phyloP scores from a whole-genome alignment of 768 basidiomycete species.

The Amanita thiersii region DNA sequence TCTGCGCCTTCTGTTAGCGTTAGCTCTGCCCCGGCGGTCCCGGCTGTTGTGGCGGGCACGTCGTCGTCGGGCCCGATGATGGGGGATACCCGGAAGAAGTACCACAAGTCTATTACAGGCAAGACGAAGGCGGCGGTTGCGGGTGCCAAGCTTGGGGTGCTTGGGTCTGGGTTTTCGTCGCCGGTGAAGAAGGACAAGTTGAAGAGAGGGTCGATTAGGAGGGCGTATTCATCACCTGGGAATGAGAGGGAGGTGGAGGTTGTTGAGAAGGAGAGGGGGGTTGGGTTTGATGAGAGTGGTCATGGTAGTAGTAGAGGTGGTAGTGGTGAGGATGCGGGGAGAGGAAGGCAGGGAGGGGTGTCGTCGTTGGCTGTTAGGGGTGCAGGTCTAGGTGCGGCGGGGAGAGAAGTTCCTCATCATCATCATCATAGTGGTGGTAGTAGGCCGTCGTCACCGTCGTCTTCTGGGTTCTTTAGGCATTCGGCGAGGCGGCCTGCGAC shows the following conservation, averaged over 20 bases:
- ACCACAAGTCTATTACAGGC: not conserved
- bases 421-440: no score
- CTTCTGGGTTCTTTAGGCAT: no score
- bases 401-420: no score
- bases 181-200: slow-evolving; percentile 1
- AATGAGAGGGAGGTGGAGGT: slow-evolving; percentile 1
- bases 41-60: no score
- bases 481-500: no score
- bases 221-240: slow-evolving; percentile 2
- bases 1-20: no score
- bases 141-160: not conserved
- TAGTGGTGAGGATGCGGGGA: slow-evolving; percentile 2
- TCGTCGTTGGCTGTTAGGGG: no score
- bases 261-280: slow-evolving; percentile 4
- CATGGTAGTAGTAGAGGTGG: not conserved
- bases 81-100: not conserved
- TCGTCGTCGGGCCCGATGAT: no score
- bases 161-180: no score
- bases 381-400: no score
- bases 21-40: no score
- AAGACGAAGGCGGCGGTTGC: not conserved
- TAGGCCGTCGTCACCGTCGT: no score
- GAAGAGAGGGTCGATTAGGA: not conserved
- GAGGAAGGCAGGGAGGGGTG: slow-evolving; percentile 2
- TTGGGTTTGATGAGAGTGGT: not conserved